These are phyloP conservation scores for Wickerhamomyces sp. DNA, from an alignment of 1,139 yeast species.

Conservation along the genomic window DNA sequence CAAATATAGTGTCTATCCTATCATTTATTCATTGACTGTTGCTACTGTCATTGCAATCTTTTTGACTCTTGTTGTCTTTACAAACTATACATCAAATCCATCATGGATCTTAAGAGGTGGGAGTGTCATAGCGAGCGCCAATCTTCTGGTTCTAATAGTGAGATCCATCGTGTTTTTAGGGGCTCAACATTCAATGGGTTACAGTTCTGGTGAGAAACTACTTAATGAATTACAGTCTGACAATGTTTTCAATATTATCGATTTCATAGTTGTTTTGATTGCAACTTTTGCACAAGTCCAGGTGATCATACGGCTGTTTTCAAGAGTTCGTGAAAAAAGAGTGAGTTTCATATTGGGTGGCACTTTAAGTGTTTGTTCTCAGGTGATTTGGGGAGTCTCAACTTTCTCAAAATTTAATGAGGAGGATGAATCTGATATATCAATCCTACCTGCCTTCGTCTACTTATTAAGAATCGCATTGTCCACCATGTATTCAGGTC, in stretches of 20 bases:
- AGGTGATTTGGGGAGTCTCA: slow-evolving; percentile 66
- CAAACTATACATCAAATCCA: slow-evolving; percentile 55
- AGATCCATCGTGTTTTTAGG: slow-evolving; percentile 41
- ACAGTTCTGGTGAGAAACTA: slow-evolving; percentile 47
- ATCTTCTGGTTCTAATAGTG: slow-evolving; percentile 46
- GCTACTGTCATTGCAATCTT: slow-evolving; percentile 65
- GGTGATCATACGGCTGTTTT: slow-evolving; percentile 66
- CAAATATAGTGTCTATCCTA: slow-evolving; percentile 53
- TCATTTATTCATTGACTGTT: slow-evolving; percentile 56
- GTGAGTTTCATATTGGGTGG: slow-evolving; percentile 61
- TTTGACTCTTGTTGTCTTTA: slow-evolving; percentile 56
- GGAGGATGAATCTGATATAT: slow-evolving; percentile 39
- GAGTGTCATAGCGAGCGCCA: slow-evolving; percentile 46
- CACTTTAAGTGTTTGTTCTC: slow-evolving; percentile 50
- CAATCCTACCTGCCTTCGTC: slow-evolving; percentile 72
- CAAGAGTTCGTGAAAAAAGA: slow-evolving; percentile 66
- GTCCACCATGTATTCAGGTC: slow-evolving; percentile 65
- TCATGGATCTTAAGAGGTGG: slow-evolving; percentile 42
- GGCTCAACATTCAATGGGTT: slow-evolving; percentile 51
- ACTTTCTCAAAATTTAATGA: slow-evolving; percentile 37
- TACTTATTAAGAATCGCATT: slow-evolving; percentile 74
- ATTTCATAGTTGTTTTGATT: slow-evolving; percentile 54
- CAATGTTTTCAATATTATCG: slow-evolving; percentile 52
- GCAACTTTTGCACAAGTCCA: slow-evolving; percentile 74
- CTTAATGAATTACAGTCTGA: slow-evolving; percentile 44